Evolutionary conservation across 2,329 filamentous ascomycete genomes (phyloP).

Genomic region (Neonectria faginata): DNA sequence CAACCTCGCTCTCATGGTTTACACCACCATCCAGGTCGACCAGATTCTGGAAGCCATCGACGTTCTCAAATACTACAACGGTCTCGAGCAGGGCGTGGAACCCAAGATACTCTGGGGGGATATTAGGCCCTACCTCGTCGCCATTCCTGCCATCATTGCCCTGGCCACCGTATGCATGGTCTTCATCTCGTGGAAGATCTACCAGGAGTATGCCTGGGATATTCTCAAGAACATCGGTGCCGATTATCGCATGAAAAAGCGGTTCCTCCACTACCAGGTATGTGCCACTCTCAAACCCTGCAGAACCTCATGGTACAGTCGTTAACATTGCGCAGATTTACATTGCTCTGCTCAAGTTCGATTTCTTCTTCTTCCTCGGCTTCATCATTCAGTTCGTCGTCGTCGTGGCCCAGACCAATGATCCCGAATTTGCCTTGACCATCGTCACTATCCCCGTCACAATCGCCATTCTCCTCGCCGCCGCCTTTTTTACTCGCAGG

Average conservation of each 20-base stretch:
- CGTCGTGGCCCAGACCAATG: slow-evolving; percentile 77
- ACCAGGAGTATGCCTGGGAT: slow-evolving; percentile 98
- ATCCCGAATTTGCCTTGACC: slow-evolving; percentile 86
- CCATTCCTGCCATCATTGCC: slow-evolving; percentile 86
- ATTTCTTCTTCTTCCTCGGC: slow-evolving; percentile 99
- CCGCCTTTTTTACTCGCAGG: slow-evolving; percentile 84
- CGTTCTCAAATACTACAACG: slow-evolving; percentile 58
- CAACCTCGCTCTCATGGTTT: slow-evolving; percentile 91
- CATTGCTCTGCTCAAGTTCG: slow-evolving; percentile 96
- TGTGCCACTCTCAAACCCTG: slow-evolving; percentile 30
- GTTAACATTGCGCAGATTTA: slow-evolving; percentile 75
- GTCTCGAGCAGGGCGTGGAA: slow-evolving; percentile 55
- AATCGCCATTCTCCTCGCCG: slow-evolving; percentile 85
- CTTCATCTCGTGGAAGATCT: slow-evolving; percentile 91
- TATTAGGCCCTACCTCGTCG: slow-evolving; percentile 81
- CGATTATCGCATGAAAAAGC: slow-evolving; percentile 95
- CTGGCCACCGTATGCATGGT: slow-evolving; percentile 78
- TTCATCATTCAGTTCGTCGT: slow-evolving; percentile 99
- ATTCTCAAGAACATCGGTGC: slow-evolving; percentile 99
- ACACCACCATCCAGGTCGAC: slow-evolving; percentile 91
- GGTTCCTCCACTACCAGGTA: slow-evolving; percentile 97
- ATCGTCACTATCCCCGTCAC: slow-evolving; percentile 92
- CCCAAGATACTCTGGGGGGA: slow-evolving; percentile 71
- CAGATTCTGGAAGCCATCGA: slow-evolving; percentile 83
- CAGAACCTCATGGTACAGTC: background rate